Conservation (phyloP, 2,329 filamentous ascomycete genomes). For the Alternaria solani region DNA sequence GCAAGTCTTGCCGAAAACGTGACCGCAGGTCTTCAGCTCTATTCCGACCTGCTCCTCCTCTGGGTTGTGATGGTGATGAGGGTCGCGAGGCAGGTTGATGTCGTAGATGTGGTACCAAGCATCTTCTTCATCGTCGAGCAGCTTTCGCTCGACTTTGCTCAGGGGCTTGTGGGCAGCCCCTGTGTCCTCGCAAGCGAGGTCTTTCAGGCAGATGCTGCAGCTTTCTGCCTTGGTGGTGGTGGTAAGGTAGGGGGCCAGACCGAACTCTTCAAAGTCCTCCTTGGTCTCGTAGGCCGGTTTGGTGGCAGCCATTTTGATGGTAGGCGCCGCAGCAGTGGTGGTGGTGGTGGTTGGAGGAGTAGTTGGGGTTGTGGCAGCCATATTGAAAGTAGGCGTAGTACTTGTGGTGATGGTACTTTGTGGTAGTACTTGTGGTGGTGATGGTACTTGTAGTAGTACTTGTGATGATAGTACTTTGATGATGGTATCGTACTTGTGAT, state of each 20-base stretch:
- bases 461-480: too few species aligned
- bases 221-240: not conserved
- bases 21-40: not conserved
- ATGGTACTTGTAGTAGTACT: too few species aligned
- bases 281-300: not conserved
- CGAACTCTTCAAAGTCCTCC: not conserved
- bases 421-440: too few species aligned
- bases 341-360: too few species aligned
- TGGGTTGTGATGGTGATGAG: not conserved
- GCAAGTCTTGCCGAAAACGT: conserved; percentile 3
- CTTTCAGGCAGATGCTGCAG: conserved; percentile 8
- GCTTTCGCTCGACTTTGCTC: not conserved
- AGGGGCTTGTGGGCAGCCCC: not conserved
- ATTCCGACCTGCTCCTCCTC: not conserved
- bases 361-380: too few species aligned
- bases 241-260: not conserved
- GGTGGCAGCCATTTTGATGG: not conserved
- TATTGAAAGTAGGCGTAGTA: too few species aligned
- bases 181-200: conserved; percentile 1
- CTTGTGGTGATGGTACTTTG: too few species aligned
- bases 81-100: not conserved
- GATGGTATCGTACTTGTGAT: too few species aligned
- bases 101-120: not conserved
- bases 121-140: not conserved
- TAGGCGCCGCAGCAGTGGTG: not conserved